Evolutionary conservation across 1,139 yeast species (phyloP).

Genomic region (Hansenula lynferdii): DNA sequence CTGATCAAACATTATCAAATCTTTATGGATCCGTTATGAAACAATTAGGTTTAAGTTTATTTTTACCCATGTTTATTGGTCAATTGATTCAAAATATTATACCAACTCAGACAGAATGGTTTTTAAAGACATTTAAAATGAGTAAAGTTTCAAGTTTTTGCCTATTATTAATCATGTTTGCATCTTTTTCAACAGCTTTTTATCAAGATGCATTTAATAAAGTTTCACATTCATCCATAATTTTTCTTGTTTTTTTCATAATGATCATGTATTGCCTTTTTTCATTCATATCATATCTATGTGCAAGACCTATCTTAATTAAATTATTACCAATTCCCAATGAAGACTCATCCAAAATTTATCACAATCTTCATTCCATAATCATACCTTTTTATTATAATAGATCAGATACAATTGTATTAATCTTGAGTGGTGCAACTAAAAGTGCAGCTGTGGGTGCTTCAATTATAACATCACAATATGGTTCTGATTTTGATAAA

Average conservation of each 20-base stretch:
- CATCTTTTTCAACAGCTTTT: constrained; percentile 86
- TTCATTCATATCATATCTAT: constrained; percentile 52
- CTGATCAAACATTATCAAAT: constrained; percentile 44
- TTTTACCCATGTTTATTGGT: constrained; percentile 84
- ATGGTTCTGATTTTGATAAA: constrained; percentile 54
- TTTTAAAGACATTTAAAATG: constrained; percentile 51
- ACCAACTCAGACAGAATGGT: constrained; percentile 61
- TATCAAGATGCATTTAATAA: constrained; percentile 71
- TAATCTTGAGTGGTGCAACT: constrained; percentile 87
- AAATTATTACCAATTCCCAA: constrained; percentile 44
- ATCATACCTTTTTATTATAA: constrained; percentile 67
- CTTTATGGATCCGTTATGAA: constrained; percentile 76
- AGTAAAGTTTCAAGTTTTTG: constrained; percentile 73
- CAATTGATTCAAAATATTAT: constrained; percentile 69
- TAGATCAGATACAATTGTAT: constrained; percentile 67
- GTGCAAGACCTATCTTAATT: constrained; percentile 60
- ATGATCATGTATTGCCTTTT: constrained; percentile 72
- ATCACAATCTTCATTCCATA: constrained; percentile 33
- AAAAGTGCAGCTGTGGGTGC: constrained; percentile 92
- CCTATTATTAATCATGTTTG: constrained; percentile 75
- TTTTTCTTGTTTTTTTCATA: constrained; percentile 76
- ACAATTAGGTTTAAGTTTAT: constrained; percentile 78
- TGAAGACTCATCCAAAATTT: constrained; percentile 36
- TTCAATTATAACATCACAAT: constrained; percentile 73
- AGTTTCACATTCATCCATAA: constrained; percentile 63